phyloP scores from a whole-genome alignment of 1,139 yeast genomes.

The Blastobotrys raffinosifermentans region DNA sequence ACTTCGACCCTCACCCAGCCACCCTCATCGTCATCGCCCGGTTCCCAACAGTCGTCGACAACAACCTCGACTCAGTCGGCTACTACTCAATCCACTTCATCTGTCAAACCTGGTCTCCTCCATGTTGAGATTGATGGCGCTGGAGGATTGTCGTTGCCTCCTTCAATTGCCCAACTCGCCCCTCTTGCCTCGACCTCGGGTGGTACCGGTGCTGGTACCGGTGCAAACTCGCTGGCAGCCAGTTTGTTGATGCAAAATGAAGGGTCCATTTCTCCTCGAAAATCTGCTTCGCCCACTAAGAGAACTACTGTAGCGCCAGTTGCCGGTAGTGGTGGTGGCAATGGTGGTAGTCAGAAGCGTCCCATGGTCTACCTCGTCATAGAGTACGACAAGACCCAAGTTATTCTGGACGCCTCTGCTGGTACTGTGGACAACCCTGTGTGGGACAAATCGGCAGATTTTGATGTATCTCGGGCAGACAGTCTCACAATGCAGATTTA shows the following conservation, averaged over 20 bases:
- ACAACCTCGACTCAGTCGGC: conserved; percentile 2
- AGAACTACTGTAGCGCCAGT: conserved; percentile 2
- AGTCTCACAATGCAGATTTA: conserved; percentile 64
- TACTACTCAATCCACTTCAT: conserved; percentile 23
- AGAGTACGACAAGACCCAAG: conserved; percentile 55
- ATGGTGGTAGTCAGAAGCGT: conserved; percentile 6
- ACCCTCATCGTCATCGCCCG: neutral
- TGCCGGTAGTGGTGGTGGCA: neutral
- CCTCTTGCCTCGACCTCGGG: conserved; percentile 13
- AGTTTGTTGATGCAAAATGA: too few relatives aligned
- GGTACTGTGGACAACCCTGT: conserved; percentile 61
- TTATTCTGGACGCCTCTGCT: conserved; percentile 72
- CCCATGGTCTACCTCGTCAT: conserved; percentile 38
- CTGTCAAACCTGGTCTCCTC: conserved; percentile 57
- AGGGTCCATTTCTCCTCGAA: conserved; percentile 22
- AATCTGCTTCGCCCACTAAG: conserved; percentile 16
- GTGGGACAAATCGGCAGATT: conserved; percentile 85
- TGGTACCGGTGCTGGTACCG: too few relatives aligned
- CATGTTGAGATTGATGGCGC: conserved; percentile 66
- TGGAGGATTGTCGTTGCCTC: conserved; percentile 56
- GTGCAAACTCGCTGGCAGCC: too few relatives aligned
- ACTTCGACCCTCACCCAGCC: neutral
- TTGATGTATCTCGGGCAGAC: conserved; percentile 74
- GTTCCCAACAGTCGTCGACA: neutral
- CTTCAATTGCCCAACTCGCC: conserved; percentile 31